These are phyloP conservation scores for Discostella pseudostelligera DNA, from an alignment of 108 stramenopile species.

Conservation along the genomic window DNA sequence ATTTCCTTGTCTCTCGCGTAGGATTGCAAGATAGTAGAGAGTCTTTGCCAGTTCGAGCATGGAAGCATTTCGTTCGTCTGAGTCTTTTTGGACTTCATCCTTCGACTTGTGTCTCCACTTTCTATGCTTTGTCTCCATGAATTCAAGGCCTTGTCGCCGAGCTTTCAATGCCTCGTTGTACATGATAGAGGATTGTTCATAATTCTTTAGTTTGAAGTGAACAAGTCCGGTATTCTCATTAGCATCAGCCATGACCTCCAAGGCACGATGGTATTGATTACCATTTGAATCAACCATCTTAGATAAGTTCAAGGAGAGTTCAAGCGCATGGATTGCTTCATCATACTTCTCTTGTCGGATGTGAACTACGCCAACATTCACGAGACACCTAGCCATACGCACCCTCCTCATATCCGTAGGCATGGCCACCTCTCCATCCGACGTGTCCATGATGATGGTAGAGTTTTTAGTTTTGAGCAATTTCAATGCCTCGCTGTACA, in stretches of 20 bases:
- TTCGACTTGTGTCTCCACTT: slow-evolving; percentile 26
- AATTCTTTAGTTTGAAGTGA: slow-evolving; percentile 39
- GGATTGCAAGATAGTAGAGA: slow-evolving; percentile 30
- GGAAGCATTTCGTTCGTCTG: slow-evolving; percentile 33
- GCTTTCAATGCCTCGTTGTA: slow-evolving; percentile 41
- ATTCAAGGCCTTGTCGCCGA: slow-evolving; percentile 40
- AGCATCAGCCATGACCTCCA: slow-evolving; percentile 47
- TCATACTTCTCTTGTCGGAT: slow-evolving; percentile 38
- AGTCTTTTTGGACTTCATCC: slow-evolving; percentile 26
- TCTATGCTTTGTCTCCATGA: slow-evolving; percentile 26
- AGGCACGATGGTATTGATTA: slow-evolving; percentile 29
- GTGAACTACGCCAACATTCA: slow-evolving; percentile 50
- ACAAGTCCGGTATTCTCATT: slow-evolving; percentile 47
- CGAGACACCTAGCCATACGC: slow-evolving; percentile 40
- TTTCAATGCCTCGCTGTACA: slow-evolving; percentile 54
- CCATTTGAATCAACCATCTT: slow-evolving; percentile 26
- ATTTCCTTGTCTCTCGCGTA: slow-evolving; percentile 31
- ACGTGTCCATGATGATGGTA: slow-evolving; percentile 21
- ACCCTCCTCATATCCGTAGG: slow-evolving; percentile 31
- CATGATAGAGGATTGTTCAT: slow-evolving; percentile 28
- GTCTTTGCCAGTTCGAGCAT: slow-evolving; percentile 37
- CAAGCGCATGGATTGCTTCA: slow-evolving; percentile 33
- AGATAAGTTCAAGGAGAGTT: slow-evolving; percentile 39
- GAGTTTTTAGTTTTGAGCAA: slow-evolving; percentile 23
- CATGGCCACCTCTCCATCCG: slow-evolving; percentile 19